Conservation (phyloP, 1,139 yeast species). For the Zygosaccharomyces sapae region DNA sequence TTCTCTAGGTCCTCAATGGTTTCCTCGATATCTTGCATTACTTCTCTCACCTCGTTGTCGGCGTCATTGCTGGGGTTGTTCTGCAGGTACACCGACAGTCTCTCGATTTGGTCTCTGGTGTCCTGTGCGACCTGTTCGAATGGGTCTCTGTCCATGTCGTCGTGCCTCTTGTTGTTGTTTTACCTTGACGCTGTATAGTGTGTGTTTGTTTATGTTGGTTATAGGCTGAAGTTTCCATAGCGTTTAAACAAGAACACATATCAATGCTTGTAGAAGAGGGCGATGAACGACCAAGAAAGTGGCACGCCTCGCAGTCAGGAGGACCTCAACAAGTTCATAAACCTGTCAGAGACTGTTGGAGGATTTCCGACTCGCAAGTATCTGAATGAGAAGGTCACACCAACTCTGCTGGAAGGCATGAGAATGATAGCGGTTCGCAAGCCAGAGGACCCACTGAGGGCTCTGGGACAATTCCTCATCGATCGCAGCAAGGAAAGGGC, state of each 20-base stretch:
- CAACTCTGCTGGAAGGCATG: constrained; percentile 64
- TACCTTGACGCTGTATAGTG: background rate
- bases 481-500: constrained; percentile 39
- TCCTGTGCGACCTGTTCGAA: constrained; percentile 78
- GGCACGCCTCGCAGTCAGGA: constrained; percentile 13
- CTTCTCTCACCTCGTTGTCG: constrained; percentile 59
- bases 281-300: constrained; percentile 11
- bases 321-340: constrained; percentile 16
- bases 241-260: background rate
- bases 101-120: constrained; percentile 60
- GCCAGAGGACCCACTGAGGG: constrained; percentile 67
- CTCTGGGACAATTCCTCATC: constrained; percentile 68
- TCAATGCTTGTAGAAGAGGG: background rate
- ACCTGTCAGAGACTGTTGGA: constrained; percentile 55
- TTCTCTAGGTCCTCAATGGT: constrained; percentile 69
- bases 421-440: constrained; percentile 51
- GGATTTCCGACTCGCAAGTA: constrained; percentile 81
- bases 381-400: constrained; percentile 68
- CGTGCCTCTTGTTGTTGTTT: constrained; percentile 1
- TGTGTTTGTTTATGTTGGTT: background rate
- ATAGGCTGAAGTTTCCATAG: background rate
- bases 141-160: constrained; percentile 59
- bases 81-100: constrained; percentile 42
- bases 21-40: constrained; percentile 68
- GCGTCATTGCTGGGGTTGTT: constrained; percentile 35